Base-by-base conservation (phyloP, 2,329 filamentous ascomycete species). In the Fusarium sp. region DNA sequence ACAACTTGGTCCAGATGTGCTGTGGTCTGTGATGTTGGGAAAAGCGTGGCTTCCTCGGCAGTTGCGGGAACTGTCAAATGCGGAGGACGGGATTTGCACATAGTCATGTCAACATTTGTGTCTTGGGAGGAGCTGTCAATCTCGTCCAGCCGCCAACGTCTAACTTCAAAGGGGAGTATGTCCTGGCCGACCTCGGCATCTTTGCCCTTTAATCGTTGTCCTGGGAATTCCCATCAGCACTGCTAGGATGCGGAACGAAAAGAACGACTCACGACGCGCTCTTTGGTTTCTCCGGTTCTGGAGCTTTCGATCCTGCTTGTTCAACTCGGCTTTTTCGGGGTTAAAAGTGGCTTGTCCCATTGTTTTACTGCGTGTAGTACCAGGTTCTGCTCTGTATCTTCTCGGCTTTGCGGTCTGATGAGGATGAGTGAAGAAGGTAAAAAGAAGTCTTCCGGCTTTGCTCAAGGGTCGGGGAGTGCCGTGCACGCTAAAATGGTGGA, bases 281-380 rank as follows among this genome's bases (percentile, higher is more conserved):
- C 54, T 56, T 11, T 56, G 54, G 22, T 56, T 56, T 35, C 43
- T 56, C n/a, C 47, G 26, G 5, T 56, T 56, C 10, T 56, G 54
- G 5, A 53, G 1, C 8, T 53, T 56, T 30, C 47, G 40, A 2
- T 33, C 22, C 6, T 19, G 47, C 0, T 17, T 56, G 14, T 6
- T 41, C 0, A n/a, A 7, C 15, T 37, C 47, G 4, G 8, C 20
- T 6, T 5, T 7, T 10, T 1, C 6, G 5, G 26, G 7, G 28
- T 30, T 30, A 30, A 11, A 1, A 11, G 11, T 30, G 28, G 11
- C 28, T 13, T 11, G 10, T 30, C 28, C 28, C 11, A 13, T 30
- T 30, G 28, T 37, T 48, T 14, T 15, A 3, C 15, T 14, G 14
- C 11, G 30, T 5, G 7, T 13, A 37, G 7, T 13, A 7, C 13